Evolutionary conservation across 2,329 filamentous ascomycete genomes (phyloP), one percentile per base, ranked within the genome.

Genomic region (Aureobasidium sp.): DNA sequence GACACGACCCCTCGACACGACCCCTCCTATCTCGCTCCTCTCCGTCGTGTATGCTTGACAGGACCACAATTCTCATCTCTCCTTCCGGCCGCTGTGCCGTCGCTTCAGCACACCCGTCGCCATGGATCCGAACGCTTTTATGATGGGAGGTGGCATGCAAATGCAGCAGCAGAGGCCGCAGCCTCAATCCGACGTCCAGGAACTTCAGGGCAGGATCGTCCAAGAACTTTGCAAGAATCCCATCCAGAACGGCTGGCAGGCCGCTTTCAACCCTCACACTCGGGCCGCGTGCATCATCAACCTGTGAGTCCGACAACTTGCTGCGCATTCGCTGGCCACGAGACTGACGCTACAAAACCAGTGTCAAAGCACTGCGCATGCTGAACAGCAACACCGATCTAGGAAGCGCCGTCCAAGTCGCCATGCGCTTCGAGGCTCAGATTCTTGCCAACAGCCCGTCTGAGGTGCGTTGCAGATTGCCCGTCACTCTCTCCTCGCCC

Each of bases 211-310:
- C 17, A 57, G 57, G 27, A 57, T 65, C 45, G 50, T 63, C 37
- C 54, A 60, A 22, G 57, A 62, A 22, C 38, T 69, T 14, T 56
- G 58, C 22, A 53, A 53, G 17, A 58, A 48, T 14, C 45, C 54
- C 27, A 53, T 55, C 29, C 55, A 58, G 29, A 53, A 53, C 10
- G 60, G 57, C n/a, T 69, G 66, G 66, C 66, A 68, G 58, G 57
- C 58, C 14, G 65, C 62, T 7, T 57, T 66, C 45, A 60, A 65
- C 29, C 32, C 61, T 10, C 56, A 60, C 25, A 60, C 63, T 19
- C 63, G 66, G 35, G 60, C 63, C 8, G 30, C 35, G 17, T 56
- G 55, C 29, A 60, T 66, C 32, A 61, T 69, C 58, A 65, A 66
- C 48, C 55, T 68, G 65, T 68, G 53, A 57, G 66, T 62, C 17